Evolutionary conservation across 139 green algal genomes (phyloP).

Genomic region (Chlorella sp.): DNA sequence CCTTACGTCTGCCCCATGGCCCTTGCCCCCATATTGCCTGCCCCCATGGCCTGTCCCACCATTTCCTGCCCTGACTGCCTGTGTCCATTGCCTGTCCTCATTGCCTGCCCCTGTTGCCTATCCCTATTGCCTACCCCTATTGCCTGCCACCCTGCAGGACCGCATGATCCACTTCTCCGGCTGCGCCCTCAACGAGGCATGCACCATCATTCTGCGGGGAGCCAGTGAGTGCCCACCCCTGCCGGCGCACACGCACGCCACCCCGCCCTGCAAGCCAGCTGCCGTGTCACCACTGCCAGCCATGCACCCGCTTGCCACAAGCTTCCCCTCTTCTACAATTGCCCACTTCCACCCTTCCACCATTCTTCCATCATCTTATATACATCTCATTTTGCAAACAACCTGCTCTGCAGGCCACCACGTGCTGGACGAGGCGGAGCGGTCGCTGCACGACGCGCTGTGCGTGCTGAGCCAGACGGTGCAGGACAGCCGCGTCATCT

Average conservation of each 20-base stretch:
- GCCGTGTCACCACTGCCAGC: too few relatives aligned
- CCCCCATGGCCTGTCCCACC: too few relatives aligned
- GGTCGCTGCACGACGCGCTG: conserved; percentile 97
- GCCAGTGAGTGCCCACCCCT: conserved; percentile 63
- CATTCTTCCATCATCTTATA: not conserved
- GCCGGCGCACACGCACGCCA: not conserved
- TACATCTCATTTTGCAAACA: too few relatives aligned
- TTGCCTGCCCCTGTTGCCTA: too few relatives aligned
- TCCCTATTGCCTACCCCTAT: too few relatives aligned
- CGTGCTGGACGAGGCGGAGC: conserved; percentile 97
- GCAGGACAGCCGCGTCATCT: conserved; percentile 89
- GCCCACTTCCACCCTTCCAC: not conserved
- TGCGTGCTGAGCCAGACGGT: conserved; percentile 94
- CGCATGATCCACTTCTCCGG: conserved; percentile 96
- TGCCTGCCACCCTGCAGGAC: conserved; percentile 80
- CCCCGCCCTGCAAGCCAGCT: not conserved
- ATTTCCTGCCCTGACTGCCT: not conserved
- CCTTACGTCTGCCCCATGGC: too few relatives aligned
- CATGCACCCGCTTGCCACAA: not conserved
- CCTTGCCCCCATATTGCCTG: too few relatives aligned
- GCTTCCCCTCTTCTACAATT: not conserved
- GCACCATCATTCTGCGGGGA: conserved; percentile 97
- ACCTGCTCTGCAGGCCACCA: conserved; percentile 76
- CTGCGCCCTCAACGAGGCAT: conserved; percentile 92
- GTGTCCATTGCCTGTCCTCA: too few relatives aligned